Conservation (phyloP, 2,329 filamentous ascomycete species). For the Fusarium algeriense region DNA sequence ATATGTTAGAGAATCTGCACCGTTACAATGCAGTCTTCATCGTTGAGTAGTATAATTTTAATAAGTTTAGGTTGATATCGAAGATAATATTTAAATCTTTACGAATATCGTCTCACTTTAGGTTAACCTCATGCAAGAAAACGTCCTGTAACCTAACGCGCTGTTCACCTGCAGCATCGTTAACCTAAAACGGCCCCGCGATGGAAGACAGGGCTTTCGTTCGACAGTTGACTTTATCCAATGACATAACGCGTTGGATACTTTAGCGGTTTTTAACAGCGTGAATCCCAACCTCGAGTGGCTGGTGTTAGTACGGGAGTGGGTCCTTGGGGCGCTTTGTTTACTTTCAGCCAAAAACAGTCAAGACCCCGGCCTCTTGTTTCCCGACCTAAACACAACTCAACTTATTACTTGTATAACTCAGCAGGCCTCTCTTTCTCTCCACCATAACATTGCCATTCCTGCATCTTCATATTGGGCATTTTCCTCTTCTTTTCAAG, state of each 20-base stretch:
- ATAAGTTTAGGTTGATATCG: neutral
- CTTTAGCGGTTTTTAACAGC: slow-evolving; percentile 15
- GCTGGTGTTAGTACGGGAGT: slow-evolving; percentile 20
- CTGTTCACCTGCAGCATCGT: slow-evolving; percentile 19
- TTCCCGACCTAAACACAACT: slow-evolving; percentile 42
- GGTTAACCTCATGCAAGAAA: slow-evolving; percentile 14
- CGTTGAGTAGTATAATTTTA: too few species aligned
- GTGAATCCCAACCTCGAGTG: slow-evolving; percentile 12
- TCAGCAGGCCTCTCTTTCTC: slow-evolving; percentile 32
- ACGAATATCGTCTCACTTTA: neutral
- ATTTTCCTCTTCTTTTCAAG: slow-evolving; percentile 24
- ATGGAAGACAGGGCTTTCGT: slow-evolving; percentile 11
- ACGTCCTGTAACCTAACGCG: slow-evolving; percentile 11
- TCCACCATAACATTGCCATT: slow-evolving; percentile 16
- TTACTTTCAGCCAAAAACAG: slow-evolving; percentile 54
- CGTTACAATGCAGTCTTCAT: too few species aligned
- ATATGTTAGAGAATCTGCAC: neutral
- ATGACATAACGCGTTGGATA: neutral
- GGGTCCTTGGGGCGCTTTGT: slow-evolving; percentile 46
- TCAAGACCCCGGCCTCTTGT: slow-evolving; percentile 29
- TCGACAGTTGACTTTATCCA: slow-evolving; percentile 1
- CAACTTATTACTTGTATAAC: slow-evolving; percentile 14
- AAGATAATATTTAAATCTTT: neutral
- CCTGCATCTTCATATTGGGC: slow-evolving; percentile 26
- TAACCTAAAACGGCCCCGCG: slow-evolving; percentile 22